These are phyloP conservation scores for Scheffersomyces amazonensis DNA, from an alignment of 805 yeast genomes.

Conservation along the genomic window DNA sequence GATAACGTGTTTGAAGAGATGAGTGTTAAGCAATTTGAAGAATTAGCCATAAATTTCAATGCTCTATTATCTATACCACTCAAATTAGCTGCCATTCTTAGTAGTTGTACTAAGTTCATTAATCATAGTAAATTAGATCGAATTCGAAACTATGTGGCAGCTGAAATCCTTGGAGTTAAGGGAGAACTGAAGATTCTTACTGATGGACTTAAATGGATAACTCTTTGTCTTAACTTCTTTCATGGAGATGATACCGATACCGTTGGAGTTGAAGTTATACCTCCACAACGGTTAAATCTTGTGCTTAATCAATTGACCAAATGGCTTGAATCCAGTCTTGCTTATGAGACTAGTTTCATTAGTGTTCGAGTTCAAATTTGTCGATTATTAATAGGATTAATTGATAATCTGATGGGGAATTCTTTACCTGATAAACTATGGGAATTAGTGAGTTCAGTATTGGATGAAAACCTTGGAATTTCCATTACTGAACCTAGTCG, in stretches of 20 bases:
- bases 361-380: conserved; percentile 50
- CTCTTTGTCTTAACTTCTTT: conserved; percentile 45
- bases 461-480: conserved; percentile 45
- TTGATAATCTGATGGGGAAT: conserved; percentile 17
- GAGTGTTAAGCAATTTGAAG: conserved; percentile 14
- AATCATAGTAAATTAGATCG: conserved; percentile 43
- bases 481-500: conserved; percentile 35
- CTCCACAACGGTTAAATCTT: conserved; percentile 65
- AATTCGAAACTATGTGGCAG: conserved; percentile 56
- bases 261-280: conserved; percentile 47
- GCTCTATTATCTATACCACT: conserved; percentile 27
- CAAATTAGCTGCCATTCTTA: conserved; percentile 24
- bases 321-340: conserved; percentile 63
- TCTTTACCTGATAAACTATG: conserved; percentile 26
- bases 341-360: conserved; percentile 55
- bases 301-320: conserved; percentile 47
- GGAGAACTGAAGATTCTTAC: conserved; percentile 34
- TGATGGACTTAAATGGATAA: conserved; percentile 45
- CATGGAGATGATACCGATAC: conserved; percentile 25
- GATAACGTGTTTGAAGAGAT: conserved; percentile 14
- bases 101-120: conserved; percentile 35
- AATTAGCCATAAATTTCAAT: conserved; percentile 27
- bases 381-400: conserved; percentile 35
- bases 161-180: conserved; percentile 60
- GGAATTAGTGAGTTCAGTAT: conserved; percentile 34